phyloP scores from a whole-genome alignment of 148 eudicot genomes.

The Cornus florida region DNA sequence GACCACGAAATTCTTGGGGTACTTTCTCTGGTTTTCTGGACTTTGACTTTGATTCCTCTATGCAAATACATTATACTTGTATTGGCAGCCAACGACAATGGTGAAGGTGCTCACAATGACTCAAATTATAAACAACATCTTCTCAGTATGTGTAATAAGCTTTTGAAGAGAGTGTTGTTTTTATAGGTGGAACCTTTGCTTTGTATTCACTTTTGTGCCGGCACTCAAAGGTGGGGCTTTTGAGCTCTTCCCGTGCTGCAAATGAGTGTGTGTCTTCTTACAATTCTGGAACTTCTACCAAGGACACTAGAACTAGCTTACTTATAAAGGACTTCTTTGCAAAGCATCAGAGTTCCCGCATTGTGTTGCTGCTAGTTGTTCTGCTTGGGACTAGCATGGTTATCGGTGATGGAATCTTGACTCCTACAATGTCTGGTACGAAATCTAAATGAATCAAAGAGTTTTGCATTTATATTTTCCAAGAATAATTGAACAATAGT shows the following conservation, averaged over 20 bases:
- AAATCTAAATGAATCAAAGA: not conserved
- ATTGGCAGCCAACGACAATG: slow-evolving; percentile 50
- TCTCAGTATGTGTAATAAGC: not conserved
- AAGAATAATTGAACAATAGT: not conserved
- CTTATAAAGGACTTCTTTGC: slow-evolving; percentile 36
- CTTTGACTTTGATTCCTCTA: slow-evolving; percentile 47
- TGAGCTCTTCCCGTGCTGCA: slow-evolving; percentile 25
- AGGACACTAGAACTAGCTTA: slow-evolving; percentile 28
- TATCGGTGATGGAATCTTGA: slow-evolving; percentile 54
- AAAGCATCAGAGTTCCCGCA: slow-evolving; percentile 30
- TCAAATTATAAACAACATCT: not conserved
- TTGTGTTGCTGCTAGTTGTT: slow-evolving; percentile 41
- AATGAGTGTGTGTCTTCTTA: slow-evolving; percentile 10
- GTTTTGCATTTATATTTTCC: not conserved
- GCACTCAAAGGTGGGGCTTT: slow-evolving; percentile 29
- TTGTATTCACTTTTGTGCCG: slow-evolving; percentile 50
- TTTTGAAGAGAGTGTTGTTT: not conserved
- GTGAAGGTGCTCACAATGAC: slow-evolving; percentile 37
- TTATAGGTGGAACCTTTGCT: slow-evolving; percentile 56
- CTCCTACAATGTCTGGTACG: slow-evolving; percentile 54
- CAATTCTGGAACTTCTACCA: slow-evolving; percentile 7
- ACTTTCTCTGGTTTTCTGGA: slow-evolving; percentile 51
- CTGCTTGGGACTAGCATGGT: slow-evolving; percentile 55
- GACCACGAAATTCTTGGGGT: slow-evolving; percentile 52
- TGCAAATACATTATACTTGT: slow-evolving; percentile 45